Percentiles rank a stretch among this genome's conserved stretches.
These are phyloP conservation scores for Oryza rufipogon DNA, from an alignment of 176 grass and related monocot genomes.

Conservation along the genomic window DNA sequence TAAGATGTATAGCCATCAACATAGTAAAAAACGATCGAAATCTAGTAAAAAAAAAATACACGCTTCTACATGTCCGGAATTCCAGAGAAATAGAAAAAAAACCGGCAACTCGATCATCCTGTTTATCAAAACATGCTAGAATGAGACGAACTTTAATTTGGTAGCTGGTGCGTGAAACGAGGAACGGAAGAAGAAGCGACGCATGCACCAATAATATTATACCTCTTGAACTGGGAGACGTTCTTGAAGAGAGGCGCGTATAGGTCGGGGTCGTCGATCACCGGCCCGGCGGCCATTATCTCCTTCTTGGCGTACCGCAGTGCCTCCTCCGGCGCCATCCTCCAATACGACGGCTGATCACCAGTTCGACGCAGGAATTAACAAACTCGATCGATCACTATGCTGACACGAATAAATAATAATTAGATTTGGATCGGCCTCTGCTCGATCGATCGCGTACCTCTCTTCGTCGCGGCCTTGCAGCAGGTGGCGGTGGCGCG, in stretches of 20 bases:
- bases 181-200: background rate
- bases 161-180: background rate
- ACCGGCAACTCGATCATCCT: background rate
- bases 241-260: slow-evolving; percentile 81
- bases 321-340: slow-evolving; percentile 74
- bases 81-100: too few species aligned
- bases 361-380: background rate
- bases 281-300: slow-evolving; percentile 48
- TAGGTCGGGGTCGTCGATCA: slow-evolving; percentile 67
- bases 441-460: background rate
- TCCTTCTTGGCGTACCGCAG: slow-evolving; percentile 72
- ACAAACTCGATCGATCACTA: background rate
- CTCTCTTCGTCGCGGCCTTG: slow-evolving; percentile 22
- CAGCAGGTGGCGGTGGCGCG: background rate
- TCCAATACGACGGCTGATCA: slow-evolving; percentile 70
- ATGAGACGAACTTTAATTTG: background rate
- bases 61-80: too few species aligned
- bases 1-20: too few species aligned
- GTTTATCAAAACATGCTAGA: background rate
- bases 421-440: background rate
- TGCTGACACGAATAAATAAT: background rate
- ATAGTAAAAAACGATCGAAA: too few species aligned
- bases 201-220: slow-evolving; percentile 17
- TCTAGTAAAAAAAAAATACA: too few species aligned
- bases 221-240: slow-evolving; percentile 86